These are phyloP conservation scores for Lactifluus piperatus DNA, from an alignment of 768 basidiomycete species.

Conservation along the genomic window DNA sequence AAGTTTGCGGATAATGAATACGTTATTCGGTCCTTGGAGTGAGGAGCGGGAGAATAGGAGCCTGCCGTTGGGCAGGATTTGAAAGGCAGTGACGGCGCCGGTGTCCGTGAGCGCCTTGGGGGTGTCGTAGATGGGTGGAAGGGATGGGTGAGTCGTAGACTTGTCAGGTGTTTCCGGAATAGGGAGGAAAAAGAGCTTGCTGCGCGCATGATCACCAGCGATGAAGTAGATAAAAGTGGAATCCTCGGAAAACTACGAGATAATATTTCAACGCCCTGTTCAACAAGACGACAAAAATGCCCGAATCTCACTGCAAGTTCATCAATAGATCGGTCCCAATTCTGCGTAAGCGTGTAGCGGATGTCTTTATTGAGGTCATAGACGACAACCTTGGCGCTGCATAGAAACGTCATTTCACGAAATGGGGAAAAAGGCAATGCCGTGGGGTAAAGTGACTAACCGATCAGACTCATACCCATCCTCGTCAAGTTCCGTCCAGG, in stretches of 20 bases:
- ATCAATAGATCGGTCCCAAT: slow-evolving; percentile 79
- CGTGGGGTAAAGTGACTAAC: slow-evolving; percentile 30
- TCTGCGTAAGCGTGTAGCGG: slow-evolving; percentile 63
- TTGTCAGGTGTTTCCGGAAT: slow-evolving; percentile 51
- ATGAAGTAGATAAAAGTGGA: slow-evolving; percentile 62
- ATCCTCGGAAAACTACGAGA: slow-evolving; percentile 60
- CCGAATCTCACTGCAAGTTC: slow-evolving; percentile 43
- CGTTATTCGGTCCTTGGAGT: slow-evolving; percentile 72
- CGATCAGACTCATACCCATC: slow-evolving; percentile 90
- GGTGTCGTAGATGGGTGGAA: slow-evolving; percentile 34
- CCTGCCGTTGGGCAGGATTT: slow-evolving; percentile 48
- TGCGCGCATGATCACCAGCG: slow-evolving; percentile 68
- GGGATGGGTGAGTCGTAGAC: slow-evolving; percentile 45
- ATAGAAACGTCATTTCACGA: background rate
- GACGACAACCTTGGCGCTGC: slow-evolving; percentile 66
- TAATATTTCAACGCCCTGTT: background rate
- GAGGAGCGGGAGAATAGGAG: slow-evolving; percentile 70
- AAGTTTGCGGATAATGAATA: slow-evolving; percentile 51
- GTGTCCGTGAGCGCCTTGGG: slow-evolving; percentile 54
- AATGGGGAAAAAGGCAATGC: background rate
- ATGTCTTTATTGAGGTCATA: slow-evolving; percentile 64
- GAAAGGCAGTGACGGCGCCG: slow-evolving; percentile 52
- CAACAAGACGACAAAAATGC: background rate
- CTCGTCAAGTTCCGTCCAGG: slow-evolving; percentile 80
- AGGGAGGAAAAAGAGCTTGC: slow-evolving; percentile 64